Conservation (phyloP, 352 stramenopile species). For the Phytophthora boehmeriae region DNA sequence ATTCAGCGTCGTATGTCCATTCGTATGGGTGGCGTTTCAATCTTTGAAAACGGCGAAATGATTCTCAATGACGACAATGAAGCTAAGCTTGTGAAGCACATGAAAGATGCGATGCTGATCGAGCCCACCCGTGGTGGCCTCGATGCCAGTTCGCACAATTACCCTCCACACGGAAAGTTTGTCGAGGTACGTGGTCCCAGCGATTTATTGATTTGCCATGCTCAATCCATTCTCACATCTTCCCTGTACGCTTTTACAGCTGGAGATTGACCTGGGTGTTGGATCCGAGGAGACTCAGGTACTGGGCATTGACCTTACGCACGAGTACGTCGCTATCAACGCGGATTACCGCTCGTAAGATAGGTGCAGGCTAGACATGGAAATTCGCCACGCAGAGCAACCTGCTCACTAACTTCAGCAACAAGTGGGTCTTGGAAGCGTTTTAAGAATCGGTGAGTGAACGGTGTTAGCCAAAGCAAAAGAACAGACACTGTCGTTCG, state of each 20-base stretch:
- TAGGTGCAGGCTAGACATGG: slow-evolving; percentile 4
- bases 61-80: slow-evolving; percentile 92
- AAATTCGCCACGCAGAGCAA: slow-evolving; percentile 14
- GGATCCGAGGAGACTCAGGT: slow-evolving; percentile 87
- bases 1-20: slow-evolving; percentile 86
- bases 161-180: slow-evolving; percentile 94
- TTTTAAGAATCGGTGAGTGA: slow-evolving; percentile 1
- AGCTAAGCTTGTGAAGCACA: slow-evolving; percentile 93
- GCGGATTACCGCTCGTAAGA: slow-evolving; percentile 97
- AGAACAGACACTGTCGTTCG: slow-evolving; percentile 2
- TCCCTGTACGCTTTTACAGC: slow-evolving; percentile 39
- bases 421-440: slow-evolving; percentile 4
- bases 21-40: slow-evolving; percentile 89
- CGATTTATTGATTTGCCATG: slow-evolving; percentile 4
- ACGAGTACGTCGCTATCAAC: slow-evolving; percentile 99
- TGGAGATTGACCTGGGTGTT: slow-evolving; percentile 94
- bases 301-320: slow-evolving; percentile 97
- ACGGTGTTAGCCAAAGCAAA: slow-evolving; percentile 16
- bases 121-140: slow-evolving; percentile 78
- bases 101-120: slow-evolving; percentile 93
- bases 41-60: slow-evolving; percentile 97
- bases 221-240: slow-evolving; percentile 1
- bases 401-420: slow-evolving; percentile 7
- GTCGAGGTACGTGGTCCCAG: slow-evolving; percentile 78
- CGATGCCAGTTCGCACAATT: slow-evolving; percentile 85